Conservation (phyloP, 2,329 filamentous ascomycete species). For the Verticillium albo-atrum region DNA sequence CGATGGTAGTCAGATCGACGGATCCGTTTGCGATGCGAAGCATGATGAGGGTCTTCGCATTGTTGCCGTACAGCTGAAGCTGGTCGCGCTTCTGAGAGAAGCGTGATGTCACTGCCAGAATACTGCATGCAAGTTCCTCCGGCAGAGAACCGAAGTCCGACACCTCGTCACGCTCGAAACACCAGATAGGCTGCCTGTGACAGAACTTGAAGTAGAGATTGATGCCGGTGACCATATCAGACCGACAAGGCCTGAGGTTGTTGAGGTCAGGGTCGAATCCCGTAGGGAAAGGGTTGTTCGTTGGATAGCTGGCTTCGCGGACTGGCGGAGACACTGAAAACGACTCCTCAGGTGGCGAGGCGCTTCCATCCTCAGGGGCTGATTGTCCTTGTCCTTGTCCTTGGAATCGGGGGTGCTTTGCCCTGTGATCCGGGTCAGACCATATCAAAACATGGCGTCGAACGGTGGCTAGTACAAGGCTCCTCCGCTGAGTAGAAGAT, state of each 20-base stretch:
- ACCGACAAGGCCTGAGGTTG: conserved; percentile 20
- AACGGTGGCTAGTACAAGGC: conserved; percentile 20
- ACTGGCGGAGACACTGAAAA: conserved; percentile 24
- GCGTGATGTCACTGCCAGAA: conserved; percentile 33
- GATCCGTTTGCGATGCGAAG: conserved; percentile 45
- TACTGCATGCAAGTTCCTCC: conserved; percentile 36
- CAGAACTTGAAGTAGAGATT: conserved; percentile 37
- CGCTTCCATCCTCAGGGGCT: conserved; percentile 21
- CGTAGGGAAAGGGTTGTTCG: conserved; percentile 17
- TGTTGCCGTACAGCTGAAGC: conserved; percentile 28
- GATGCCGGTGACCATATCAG: conserved; percentile 29
- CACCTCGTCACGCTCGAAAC: conserved; percentile 37
- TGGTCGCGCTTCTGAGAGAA: conserved; percentile 30
- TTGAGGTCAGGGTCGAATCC: conserved; percentile 21
- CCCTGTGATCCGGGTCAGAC: conserved; percentile 25
- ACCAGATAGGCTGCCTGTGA: conserved; percentile 40
- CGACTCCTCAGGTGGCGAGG: conserved; percentile 27
- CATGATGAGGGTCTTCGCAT: conserved; percentile 39
- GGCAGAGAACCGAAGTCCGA: conserved; percentile 26
- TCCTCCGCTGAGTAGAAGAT: conserved; percentile 41
- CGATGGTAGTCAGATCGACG: conserved; percentile 43
- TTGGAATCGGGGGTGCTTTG: conserved; percentile 20
- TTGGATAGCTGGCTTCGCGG: conserved; percentile 16
- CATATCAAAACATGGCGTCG: conserved; percentile 7
- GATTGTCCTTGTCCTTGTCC: no score